Conservation (phyloP, 1,284 basidiomycete genomes). For the Cryptococcus depauperatus region DNA sequence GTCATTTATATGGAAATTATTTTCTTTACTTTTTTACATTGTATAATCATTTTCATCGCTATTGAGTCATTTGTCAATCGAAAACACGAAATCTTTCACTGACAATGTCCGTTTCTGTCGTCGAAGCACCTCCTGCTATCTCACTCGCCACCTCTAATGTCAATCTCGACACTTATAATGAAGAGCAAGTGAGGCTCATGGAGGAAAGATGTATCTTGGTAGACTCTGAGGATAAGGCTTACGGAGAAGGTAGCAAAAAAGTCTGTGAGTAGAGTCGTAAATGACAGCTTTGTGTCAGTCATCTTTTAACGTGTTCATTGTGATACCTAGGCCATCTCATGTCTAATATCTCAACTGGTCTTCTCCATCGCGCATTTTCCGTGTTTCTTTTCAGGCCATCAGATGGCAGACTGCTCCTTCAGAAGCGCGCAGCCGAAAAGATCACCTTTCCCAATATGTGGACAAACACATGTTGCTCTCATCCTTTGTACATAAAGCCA, state of each 20-base stretch:
- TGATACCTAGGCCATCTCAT: slow-evolving; percentile 84
- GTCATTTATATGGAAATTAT: neutral
- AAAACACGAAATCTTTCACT: too few relatives aligned
- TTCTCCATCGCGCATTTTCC: slow-evolving; percentile 96
- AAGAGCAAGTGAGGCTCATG: slow-evolving; percentile 67
- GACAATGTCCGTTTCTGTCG: slow-evolving; percentile 10
- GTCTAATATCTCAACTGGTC: slow-evolving; percentile 90
- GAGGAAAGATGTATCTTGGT: slow-evolving; percentile 95
- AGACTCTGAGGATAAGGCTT: slow-evolving; percentile 75
- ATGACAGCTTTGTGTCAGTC: neutral
- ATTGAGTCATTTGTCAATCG: neutral
- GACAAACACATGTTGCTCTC: slow-evolving; percentile 99
- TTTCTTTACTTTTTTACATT: neutral
- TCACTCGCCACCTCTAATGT: slow-evolving; percentile 11
- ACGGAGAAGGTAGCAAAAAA: slow-evolving; percentile 94
- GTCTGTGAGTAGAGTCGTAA: slow-evolving; percentile 57
- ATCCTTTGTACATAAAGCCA: slow-evolving; percentile 66
- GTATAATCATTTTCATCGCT: neutral
- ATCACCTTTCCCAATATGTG: slow-evolving; percentile 99
- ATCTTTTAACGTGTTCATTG: neutral
- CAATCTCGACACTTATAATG: slow-evolving; percentile 43
- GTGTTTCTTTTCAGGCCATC: slow-evolving; percentile 92
- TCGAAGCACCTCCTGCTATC: slow-evolving; percentile 3
- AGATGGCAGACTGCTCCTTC: slow-evolving; percentile 89
- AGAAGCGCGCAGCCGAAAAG: slow-evolving; percentile 92